A percentile compares a stretch with the other conserved stretches of the same genome.
Conservation (phyloP, 73 alveolate genomes). For the Paramecium octaurelia region DNA sequence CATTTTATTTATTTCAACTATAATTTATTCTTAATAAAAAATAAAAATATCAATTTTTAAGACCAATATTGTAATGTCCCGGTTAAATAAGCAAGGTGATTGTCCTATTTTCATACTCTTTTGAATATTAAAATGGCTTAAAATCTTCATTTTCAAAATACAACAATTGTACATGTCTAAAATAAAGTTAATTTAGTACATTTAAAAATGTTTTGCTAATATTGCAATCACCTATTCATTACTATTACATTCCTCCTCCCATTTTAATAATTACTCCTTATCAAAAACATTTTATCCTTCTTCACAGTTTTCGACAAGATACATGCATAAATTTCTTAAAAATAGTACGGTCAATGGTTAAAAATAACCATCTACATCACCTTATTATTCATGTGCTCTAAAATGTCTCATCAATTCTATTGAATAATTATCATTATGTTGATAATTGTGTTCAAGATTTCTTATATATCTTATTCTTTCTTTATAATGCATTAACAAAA, state of each 20-base stretch:
- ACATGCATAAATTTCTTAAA: neutral
- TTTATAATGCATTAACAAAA: neutral
- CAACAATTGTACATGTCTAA: neutral
- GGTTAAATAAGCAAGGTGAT: neutral
- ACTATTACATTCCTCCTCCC: neutral
- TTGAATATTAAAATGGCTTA: neutral
- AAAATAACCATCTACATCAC: neutral
- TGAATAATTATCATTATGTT: neutral
- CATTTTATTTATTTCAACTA: neutral
- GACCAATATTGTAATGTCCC: neutral
- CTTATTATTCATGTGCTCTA: neutral
- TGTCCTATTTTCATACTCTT: neutral
- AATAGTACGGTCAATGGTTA: neutral
- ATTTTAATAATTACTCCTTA: neutral
- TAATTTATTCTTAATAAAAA: no score
- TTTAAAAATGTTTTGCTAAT: neutral
- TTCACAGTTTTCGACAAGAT: neutral
- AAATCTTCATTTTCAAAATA: neutral
- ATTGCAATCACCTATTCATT: neutral
- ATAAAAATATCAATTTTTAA: neutral
- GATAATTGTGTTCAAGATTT: neutral
- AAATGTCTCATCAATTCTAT: neutral
- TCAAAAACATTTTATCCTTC: neutral
- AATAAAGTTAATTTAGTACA: neutral
- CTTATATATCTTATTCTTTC: neutral